Percentiles rank a stretch among this genome's conserved stretches.
phyloP scores from a whole-genome alignment of 176 grass and related monocot species.

The Triticum timopheevii region DNA sequence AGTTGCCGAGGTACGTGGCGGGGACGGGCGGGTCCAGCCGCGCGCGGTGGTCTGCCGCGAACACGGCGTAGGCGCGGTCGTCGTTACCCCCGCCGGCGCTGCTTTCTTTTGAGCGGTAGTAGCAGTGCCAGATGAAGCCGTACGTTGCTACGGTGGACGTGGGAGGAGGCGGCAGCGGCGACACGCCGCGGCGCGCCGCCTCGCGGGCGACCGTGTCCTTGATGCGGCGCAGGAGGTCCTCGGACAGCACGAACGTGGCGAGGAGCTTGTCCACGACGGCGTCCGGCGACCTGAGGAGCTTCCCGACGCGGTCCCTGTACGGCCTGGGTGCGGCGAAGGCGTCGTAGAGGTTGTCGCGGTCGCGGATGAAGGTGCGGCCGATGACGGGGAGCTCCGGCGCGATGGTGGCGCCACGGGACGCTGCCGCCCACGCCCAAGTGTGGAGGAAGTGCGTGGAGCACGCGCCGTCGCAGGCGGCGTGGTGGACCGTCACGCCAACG shows the following conservation, averaged over 20 bases:
- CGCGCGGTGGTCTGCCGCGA: not conserved
- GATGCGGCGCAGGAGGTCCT: not conserved
- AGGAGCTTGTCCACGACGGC: not conserved
- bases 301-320: not conserved
- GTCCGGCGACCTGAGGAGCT: not conserved
- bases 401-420: not conserved
- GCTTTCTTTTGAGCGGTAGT: not conserved
- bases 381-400: not conserved
- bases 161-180: not conserved
- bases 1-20: not conserved
- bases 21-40: not conserved
- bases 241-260: not conserved
- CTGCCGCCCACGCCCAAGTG: not conserved
- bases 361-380: not conserved
- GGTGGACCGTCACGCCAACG: not conserved
- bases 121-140: slow-evolving; percentile 1
- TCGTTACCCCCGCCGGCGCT: not conserved
- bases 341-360: not conserved
- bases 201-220: not conserved
- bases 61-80: not conserved
- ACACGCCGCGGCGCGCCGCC: not conserved
- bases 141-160: not conserved
- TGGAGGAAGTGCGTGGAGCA: not conserved
- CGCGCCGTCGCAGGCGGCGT: not conserved
- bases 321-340: not conserved